A percentile compares a stretch with the other conserved stretches of the same genome.
These are phyloP conservation scores for Acanthochlamys bracteata DNA, from an alignment of 106 monocot genomes.

Conservation along the genomic window DNA sequence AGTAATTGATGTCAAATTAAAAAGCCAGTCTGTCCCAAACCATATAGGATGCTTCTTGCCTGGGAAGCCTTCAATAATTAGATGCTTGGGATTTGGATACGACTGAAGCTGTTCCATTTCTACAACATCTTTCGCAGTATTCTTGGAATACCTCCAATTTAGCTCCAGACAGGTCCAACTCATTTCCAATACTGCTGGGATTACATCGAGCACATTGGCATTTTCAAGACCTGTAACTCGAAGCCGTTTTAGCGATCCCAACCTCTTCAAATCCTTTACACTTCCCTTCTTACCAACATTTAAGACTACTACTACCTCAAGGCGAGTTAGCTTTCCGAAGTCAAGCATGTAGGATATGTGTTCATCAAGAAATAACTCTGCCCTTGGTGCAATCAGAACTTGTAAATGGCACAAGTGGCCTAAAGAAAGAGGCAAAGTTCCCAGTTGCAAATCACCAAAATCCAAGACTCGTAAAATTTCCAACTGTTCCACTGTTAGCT, in stretches of 20 bases:
- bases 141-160: no score
- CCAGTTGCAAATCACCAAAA: neutral
- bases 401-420: slow-evolving; percentile 9
- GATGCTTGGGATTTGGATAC: slow-evolving; percentile 4
- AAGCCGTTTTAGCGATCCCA: no score
- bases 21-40: slow-evolving; percentile 13
- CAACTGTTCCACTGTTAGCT: neutral
- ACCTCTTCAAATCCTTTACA: slow-evolving; percentile 13
- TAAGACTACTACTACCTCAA: slow-evolving; percentile 2
- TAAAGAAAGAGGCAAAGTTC: neutral
- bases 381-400: neutral
- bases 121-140: no score
- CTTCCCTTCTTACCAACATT: slow-evolving; percentile 2
- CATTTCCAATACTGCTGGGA: no score
- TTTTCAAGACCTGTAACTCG: no score
- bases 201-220: no score
- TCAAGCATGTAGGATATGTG: neutral
- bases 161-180: no score
- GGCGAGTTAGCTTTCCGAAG: slow-evolving; percentile 1
- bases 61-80: slow-evolving; percentile 1
- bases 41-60: slow-evolving; percentile 14
- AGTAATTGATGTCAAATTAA: neutral
- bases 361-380: neutral
- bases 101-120: slow-evolving; percentile 5
- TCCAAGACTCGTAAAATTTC: slow-evolving; percentile 14